These are phyloP conservation scores for Dysphania ambrosioides DNA, from an alignment of 148 eudicot genomes.

Conservation along the genomic window DNA sequence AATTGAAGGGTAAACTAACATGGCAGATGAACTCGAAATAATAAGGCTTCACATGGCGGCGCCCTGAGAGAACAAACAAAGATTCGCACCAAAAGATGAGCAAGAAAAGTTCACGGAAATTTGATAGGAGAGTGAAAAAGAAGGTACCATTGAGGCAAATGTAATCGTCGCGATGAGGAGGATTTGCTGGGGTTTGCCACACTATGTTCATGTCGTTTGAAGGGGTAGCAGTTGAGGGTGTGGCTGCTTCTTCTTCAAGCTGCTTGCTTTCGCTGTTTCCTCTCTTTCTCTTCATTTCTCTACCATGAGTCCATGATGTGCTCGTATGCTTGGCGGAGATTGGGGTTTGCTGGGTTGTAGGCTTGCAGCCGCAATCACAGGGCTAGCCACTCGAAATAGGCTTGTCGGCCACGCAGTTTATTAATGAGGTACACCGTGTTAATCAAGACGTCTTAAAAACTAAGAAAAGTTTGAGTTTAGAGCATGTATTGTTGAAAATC, in stretches of 20 bases:
- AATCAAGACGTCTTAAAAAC: no score
- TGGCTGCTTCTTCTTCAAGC: background rate
- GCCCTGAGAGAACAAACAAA: conserved; percentile 52
- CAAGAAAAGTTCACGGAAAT: background rate
- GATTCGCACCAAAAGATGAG: conserved; percentile 13
- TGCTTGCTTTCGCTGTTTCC: conserved; percentile 11
- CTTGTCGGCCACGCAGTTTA: no score
- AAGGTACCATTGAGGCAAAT: conserved; percentile 63
- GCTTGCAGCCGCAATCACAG: no score
- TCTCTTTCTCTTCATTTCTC: conserved; percentile 49
- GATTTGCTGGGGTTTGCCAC: conserved; percentile 90
- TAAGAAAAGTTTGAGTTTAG: no score
- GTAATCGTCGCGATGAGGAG: conserved; percentile 78
- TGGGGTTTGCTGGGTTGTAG: no score
- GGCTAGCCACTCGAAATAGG: no score
- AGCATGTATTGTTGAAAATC: no score
- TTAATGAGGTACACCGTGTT: no score
- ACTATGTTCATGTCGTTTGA: conserved; percentile 57
- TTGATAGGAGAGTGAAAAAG: background rate
- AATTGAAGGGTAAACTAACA: conserved; percentile 37
- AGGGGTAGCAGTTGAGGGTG: background rate
- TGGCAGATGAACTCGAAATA: conserved; percentile 95
- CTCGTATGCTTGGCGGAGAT: background rate
- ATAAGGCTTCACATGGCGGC: conserved; percentile 87
- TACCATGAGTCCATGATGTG: no score